Percentiles rank a stretch among this genome's conserved stretches.
Conservation (phyloP, 768 basidiomycete species). For the Guyanaporus albipodus region DNA sequence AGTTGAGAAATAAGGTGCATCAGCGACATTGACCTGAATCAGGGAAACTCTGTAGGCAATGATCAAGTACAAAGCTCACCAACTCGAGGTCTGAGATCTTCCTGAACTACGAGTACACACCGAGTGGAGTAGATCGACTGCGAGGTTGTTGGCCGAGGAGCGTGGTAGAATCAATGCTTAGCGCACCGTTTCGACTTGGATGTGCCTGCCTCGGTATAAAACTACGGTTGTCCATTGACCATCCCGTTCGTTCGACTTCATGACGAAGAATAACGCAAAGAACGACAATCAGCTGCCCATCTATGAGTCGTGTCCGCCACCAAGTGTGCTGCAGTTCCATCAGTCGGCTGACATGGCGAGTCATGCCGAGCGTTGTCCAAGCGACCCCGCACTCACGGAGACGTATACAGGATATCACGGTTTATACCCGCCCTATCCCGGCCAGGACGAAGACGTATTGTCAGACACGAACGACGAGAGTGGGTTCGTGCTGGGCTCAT, state of each 20-base stretch:
- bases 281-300: conserved; percentile 40
- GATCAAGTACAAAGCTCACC: too few species aligned
- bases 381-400: not conserved
- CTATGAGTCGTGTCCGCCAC: conserved; percentile 65
- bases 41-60: too few species aligned
- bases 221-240: not conserved
- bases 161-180: too few species aligned
- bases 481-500: conserved; percentile 52
- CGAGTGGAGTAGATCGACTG: too few species aligned
- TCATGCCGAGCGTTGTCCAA: not conserved
- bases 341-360: conserved; percentile 61
- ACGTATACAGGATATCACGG: conserved; percentile 59
- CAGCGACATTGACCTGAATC: too few species aligned
- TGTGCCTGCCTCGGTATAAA: not conserved
- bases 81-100: too few species aligned
- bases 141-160: too few species aligned
- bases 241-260: not conserved
- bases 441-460: conserved; percentile 72
- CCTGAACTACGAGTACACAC: too few species aligned
- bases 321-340: conserved; percentile 70
- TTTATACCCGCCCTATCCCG: conserved; percentile 69
- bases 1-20: too few species aligned
- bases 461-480: conserved; percentile 60
- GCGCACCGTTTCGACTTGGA: too few species aligned
- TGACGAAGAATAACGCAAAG: conserved; percentile 26